Evolutionary conservation across 106 monocot species (phyloP).

Genomic region (Dendrobium huoshanense): DNA sequence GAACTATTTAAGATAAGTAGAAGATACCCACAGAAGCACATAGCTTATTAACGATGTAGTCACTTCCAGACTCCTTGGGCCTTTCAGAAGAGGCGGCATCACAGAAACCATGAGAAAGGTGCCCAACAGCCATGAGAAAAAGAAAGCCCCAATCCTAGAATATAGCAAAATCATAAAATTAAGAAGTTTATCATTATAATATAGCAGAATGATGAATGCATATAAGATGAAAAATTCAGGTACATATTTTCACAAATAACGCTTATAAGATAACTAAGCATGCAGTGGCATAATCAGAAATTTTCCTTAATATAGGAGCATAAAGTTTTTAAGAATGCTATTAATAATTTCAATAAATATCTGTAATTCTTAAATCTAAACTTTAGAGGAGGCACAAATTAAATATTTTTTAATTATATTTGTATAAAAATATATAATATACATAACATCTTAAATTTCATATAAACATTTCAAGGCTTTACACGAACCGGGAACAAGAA

Average conservation of each 20-base stretch:
- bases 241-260: background rate
- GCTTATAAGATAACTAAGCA: too few species aligned
- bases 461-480: too few species aligned
- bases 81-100: conserved; percentile 68
- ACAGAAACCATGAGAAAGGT: conserved; percentile 97
- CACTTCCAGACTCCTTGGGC: conserved; percentile 85
- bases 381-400: too few species aligned
- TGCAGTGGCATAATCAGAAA: too few species aligned
- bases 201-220: background rate
- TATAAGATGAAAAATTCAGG: background rate
- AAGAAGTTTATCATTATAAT: background rate
- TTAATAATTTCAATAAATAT: too few species aligned
- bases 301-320: too few species aligned
- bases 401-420: too few species aligned
- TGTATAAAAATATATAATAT: too few species aligned
- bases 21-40: conserved; percentile 70
- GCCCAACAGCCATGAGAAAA: conserved; percentile 75
- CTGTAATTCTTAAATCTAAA: too few species aligned
- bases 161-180: background rate
- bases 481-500: too few species aligned
- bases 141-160: conserved; percentile 66
- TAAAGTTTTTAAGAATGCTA: too few species aligned
- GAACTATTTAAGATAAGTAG: conserved; percentile 75
- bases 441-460: background rate
- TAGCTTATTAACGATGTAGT: conserved; percentile 74